phyloP scores from a whole-genome alignment of 805 yeast genomes.

The Candida silvicultrix region DNA sequence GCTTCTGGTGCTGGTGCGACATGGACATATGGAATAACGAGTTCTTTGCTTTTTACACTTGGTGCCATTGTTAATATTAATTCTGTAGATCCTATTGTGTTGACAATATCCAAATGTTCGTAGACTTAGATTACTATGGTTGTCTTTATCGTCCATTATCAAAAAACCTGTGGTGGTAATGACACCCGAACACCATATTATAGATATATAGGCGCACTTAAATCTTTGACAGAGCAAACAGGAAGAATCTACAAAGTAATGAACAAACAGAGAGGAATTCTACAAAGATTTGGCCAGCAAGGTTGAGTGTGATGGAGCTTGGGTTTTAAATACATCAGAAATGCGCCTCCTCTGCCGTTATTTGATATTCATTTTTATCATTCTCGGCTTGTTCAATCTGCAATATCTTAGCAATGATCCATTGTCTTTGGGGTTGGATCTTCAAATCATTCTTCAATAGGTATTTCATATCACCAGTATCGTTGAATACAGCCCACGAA shows the following conservation, averaged over 20 bases:
- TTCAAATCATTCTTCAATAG: slow-evolving; percentile 47
- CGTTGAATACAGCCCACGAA: slow-evolving; percentile 89
- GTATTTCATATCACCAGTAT: slow-evolving; percentile 77
- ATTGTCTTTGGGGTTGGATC: slow-evolving; percentile 49
- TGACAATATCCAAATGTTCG: no score
- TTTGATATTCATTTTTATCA: slow-evolving; percentile 13
- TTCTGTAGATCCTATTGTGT: no score
- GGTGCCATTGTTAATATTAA: no score
- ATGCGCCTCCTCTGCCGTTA: slow-evolving; percentile 19
- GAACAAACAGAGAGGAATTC: no score
- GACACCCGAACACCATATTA: not conserved
- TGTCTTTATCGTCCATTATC: not conserved
- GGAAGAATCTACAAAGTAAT: no score
- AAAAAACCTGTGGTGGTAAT: not conserved
- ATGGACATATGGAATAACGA: slow-evolving; percentile 36
- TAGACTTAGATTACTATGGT: no score
- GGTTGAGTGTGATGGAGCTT: no score
- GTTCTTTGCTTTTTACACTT: slow-evolving; percentile 29
- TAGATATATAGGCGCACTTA: not conserved
- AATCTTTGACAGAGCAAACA: no score
- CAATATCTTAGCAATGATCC: slow-evolving; percentile 72
- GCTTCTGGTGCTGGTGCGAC: slow-evolving; percentile 40
- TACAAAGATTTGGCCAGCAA: no score
- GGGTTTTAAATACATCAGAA: no score
- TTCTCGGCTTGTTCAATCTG: slow-evolving; percentile 39